These are phyloP conservation scores for Podosphaera xanthii DNA, from an alignment of 2,329 filamentous ascomycete genomes.

Conservation along the genomic window DNA sequence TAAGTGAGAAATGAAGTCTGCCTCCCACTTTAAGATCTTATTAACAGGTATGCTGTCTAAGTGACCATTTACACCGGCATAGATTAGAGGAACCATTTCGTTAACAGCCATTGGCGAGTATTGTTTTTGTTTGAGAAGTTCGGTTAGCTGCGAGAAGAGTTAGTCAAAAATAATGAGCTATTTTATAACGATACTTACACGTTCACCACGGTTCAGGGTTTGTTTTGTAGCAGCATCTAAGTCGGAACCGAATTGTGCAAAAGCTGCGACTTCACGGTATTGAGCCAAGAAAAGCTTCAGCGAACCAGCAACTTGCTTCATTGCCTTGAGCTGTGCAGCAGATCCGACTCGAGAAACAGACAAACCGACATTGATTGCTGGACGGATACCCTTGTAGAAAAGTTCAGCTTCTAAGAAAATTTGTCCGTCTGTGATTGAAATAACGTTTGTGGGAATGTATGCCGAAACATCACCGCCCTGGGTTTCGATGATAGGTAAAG, in stretches of 20 bases:
- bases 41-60: constrained; percentile 70
- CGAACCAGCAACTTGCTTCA: constrained; percentile 99
- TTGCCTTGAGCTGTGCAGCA: constrained; percentile 98
- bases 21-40: constrained; percentile 87
- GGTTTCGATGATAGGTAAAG: constrained; percentile 94
- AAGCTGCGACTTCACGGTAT: constrained; percentile 99
- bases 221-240: constrained; percentile 97
- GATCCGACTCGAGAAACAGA: constrained; percentile 99
- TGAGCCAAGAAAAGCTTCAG: constrained; percentile 99
- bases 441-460: constrained; percentile 99
- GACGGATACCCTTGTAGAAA: constrained; percentile 99
- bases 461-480: constrained; percentile 99
- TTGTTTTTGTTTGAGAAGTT: constrained; percentile 99
- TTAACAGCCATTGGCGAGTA: constrained; percentile 96
- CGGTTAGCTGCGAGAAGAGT: constrained; percentile 39
- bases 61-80: constrained; percentile 93
- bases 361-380: constrained; percentile 99
- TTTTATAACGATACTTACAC: constrained; percentile 33
- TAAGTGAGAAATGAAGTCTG: constrained; percentile 81
- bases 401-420: constrained; percentile 99
- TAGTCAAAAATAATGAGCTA: constrained; percentile 2
- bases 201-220: constrained; percentile 93
- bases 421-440: constrained; percentile 98
- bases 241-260: constrained; percentile 99
- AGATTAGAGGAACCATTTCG: constrained; percentile 99